phyloP scores from a whole-genome alignment of 2,329 filamentous ascomycete genomes.

The Phyllosticta citrichinensis region DNA sequence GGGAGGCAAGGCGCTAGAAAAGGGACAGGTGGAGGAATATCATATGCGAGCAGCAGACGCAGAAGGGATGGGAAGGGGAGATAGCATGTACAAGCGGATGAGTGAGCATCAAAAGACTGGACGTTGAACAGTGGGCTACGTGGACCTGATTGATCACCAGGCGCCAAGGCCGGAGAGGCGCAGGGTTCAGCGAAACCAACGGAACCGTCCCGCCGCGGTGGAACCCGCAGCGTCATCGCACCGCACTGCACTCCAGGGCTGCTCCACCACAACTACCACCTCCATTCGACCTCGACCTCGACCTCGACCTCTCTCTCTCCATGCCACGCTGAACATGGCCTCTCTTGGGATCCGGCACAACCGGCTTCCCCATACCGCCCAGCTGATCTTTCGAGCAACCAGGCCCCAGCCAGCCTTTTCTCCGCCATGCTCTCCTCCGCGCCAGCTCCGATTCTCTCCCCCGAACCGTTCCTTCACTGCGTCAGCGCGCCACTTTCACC shows the following conservation, averaged over 20 bases:
- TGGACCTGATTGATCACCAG: neutral
- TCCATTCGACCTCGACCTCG: neutral
- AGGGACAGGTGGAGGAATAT: neutral
- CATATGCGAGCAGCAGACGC: neutral
- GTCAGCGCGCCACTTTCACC: conserved; percentile 30
- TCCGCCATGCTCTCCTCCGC: conserved; percentile 14
- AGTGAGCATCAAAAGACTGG: no score
- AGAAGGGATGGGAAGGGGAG: no score
- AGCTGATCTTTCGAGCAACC: conserved; percentile 1
- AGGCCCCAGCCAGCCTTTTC: conserved; percentile 11
- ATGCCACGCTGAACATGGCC: conserved; percentile 5
- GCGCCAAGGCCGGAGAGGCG: conserved; percentile 1
- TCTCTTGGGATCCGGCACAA: conserved; percentile 1
- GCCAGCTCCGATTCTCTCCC: conserved; percentile 6
- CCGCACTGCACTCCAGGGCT: neutral
- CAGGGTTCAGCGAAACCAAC: conserved; percentile 1
- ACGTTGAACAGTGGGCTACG: neutral
- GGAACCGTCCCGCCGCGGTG: conserved; percentile 1
- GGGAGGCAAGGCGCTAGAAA: neutral
- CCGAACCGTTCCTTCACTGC: conserved; percentile 26
- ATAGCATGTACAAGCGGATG: no score
- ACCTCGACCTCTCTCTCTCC: neutral
- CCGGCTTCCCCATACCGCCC: conserved; percentile 4
- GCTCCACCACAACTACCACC: no score
- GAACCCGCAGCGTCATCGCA: conserved; percentile 9